phyloP scores from a whole-genome alignment of 2,329 filamentous ascomycete species.

The Fusarium keratoplasticum region DNA sequence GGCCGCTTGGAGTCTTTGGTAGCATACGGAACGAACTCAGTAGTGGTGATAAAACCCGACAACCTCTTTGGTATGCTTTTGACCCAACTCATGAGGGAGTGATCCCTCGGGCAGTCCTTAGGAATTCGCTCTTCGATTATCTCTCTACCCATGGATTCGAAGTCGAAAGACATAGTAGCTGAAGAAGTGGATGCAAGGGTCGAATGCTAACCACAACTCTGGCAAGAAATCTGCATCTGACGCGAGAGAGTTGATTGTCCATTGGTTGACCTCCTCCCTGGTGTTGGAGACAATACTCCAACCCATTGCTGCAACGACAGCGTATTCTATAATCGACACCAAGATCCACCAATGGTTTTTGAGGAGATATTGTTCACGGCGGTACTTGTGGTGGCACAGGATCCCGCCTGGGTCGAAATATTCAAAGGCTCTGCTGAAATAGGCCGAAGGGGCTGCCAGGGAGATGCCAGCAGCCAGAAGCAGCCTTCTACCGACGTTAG shows the following conservation, averaged over 20 bases:
- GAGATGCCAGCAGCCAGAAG: conserved; percentile 4
- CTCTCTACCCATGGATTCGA: conserved; percentile 3
- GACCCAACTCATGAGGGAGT: too few relatives aligned
- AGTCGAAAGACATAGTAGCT: conserved; percentile 4
- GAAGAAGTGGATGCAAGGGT: background rate
- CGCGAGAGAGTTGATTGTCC: conserved; percentile 1
- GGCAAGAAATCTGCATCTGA: conserved; percentile 8
- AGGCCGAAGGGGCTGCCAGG: conserved; percentile 7
- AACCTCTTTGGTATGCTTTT: too few relatives aligned
- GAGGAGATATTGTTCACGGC: background rate
- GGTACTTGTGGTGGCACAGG: background rate
- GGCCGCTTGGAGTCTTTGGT: too few relatives aligned
- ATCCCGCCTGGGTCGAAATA: conserved; percentile 8
- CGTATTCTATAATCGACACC: conserved; percentile 1
- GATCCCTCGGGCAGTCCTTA: too few relatives aligned
- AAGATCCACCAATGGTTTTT: background rate
- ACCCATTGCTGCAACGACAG: background rate
- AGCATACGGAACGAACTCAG: too few relatives aligned
- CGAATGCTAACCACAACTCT: background rate
- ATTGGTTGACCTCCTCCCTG: background rate
- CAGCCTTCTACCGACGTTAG: conserved; percentile 5
- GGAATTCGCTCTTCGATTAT: too few relatives aligned
- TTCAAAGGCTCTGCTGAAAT: conserved; percentile 15
- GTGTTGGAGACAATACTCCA: conserved; percentile 5
- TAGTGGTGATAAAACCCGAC: too few relatives aligned